Evolutionary conservation across 208 protist genomes (phyloP).

Genomic region (Trypanosoma congolense): DNA sequence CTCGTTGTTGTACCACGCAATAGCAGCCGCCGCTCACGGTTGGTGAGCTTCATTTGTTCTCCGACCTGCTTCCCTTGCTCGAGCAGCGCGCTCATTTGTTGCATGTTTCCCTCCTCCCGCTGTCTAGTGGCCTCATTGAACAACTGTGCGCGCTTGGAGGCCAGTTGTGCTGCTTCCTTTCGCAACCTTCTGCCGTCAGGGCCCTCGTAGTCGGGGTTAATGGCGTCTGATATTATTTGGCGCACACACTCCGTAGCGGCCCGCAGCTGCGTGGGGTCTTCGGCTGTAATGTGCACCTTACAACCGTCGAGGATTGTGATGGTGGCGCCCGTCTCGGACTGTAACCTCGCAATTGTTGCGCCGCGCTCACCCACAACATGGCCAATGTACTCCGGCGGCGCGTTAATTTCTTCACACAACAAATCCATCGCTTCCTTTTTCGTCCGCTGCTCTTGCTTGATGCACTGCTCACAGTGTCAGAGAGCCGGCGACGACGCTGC

Average conservation of each 20-base stretch:
- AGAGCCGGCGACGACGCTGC: too few relatives aligned
- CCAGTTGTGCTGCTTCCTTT: slow-evolving; percentile 35
- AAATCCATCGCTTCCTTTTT: neutral
- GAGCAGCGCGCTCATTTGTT: slow-evolving; percentile 25
- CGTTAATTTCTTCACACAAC: slow-evolving; percentile 23
- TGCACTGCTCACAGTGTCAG: too few relatives aligned
- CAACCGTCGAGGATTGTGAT: slow-evolving; percentile 40
- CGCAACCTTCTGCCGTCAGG: slow-evolving; percentile 32
- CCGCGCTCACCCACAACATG: slow-evolving; percentile 53
- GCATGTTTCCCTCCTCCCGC: slow-evolving; percentile 30
- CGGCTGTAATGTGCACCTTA: slow-evolving; percentile 44
- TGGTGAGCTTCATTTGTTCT: slow-evolving; percentile 14
- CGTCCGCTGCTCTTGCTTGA: too few relatives aligned
- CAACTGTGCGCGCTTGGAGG: slow-evolving; percentile 34
- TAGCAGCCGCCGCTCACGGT: slow-evolving; percentile 38
- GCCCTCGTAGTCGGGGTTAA: slow-evolving; percentile 59
- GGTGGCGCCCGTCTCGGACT: slow-evolving; percentile 39
- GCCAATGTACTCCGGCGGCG: slow-evolving; percentile 36
- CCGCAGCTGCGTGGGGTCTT: slow-evolving; percentile 28
- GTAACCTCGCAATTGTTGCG: slow-evolving; percentile 33
- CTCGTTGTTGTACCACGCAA: slow-evolving; percentile 49
- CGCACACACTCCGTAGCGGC: slow-evolving; percentile 30
- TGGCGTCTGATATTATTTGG: slow-evolving; percentile 32
- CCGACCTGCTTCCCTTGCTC: slow-evolving; percentile 29
- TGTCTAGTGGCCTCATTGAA: slow-evolving; percentile 34